These are phyloP conservation scores for Lithospermum erythrorhizon DNA, from an alignment of 257 asterid genomes.

Conservation along the genomic window DNA sequence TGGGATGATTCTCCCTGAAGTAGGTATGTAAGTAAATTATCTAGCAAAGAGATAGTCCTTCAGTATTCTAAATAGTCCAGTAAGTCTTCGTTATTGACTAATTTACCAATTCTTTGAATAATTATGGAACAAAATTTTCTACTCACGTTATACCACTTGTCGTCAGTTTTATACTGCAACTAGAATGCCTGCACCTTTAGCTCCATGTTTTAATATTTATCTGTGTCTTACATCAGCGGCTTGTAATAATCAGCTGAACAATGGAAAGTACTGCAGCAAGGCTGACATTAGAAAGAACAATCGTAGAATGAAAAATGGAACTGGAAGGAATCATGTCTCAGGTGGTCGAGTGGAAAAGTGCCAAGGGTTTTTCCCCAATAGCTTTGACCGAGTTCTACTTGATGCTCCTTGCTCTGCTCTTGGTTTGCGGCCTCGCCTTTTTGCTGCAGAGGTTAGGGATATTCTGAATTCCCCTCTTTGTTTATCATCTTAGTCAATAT, in stretches of 20 bases:
- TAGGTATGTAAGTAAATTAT: neutral
- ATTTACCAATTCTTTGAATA: no score
- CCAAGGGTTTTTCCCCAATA: conserved; percentile 71
- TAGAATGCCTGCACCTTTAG: neutral
- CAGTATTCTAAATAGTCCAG: no score
- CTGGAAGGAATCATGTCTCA: conserved; percentile 54
- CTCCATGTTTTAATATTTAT: neutral
- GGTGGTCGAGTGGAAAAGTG: conserved; percentile 78
- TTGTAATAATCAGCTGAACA: conserved; percentile 24
- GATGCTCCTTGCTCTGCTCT: conserved; percentile 99
- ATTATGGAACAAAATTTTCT: neutral
- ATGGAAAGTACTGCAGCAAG: conserved; percentile 33
- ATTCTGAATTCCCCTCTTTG: neutral
- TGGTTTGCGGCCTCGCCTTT: conserved; percentile 90
- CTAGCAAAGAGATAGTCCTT: neutral
- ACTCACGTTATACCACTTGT: neutral
- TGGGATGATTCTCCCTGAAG: conserved; percentile 16
- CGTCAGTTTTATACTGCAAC: neutral
- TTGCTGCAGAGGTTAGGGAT: conserved; percentile 68
- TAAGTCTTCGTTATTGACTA: neutral
- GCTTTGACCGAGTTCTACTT: conserved; percentile 94
- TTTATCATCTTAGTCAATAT: neutral
- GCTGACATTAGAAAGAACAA: conserved; percentile 46
- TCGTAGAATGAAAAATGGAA: conserved; percentile 61
- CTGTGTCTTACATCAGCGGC: conserved; percentile 15